phyloP scores from a whole-genome alignment of 1,284 basidiomycete species.

The Microbotryum lychnidis-dioicae region DNA sequence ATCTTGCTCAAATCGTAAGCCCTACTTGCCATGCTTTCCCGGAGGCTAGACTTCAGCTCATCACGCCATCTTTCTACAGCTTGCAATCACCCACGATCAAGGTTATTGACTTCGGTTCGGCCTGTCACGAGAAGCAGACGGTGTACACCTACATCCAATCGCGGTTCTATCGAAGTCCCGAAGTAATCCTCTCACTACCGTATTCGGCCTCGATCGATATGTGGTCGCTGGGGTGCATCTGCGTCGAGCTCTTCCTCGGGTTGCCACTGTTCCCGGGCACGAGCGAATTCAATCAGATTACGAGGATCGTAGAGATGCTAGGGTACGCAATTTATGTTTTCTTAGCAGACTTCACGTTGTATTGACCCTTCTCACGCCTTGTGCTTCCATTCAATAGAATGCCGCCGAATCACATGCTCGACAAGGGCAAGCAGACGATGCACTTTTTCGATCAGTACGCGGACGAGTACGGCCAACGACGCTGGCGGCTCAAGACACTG shows the following conservation, averaged over 20 bases:
- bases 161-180: conserved; percentile 94
- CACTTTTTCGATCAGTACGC: conserved; percentile 83
- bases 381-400: conserved; percentile 45
- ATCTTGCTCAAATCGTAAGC: conserved; percentile 84
- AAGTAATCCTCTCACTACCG: conserved; percentile 88
- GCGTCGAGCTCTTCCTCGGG: conserved; percentile 94
- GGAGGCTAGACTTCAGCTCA: not conserved
- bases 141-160: conserved; percentile 99
- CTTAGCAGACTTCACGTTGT: not conserved
- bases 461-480: conserved; percentile 77
- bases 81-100: conserved; percentile 97
- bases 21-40: not conserved
- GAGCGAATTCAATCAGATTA: conserved; percentile 97
- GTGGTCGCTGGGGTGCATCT: conserved; percentile 93
- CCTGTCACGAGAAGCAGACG: conserved; percentile 96
- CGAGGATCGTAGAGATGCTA: conserved; percentile 95
- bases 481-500: conserved; percentile 78
- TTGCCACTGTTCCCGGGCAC: conserved; percentile 95
- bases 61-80: conserved; percentile 43
- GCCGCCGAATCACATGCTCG: conserved; percentile 88
- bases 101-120: conserved; percentile 98
- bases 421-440: conserved; percentile 86
- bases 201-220: conserved; percentile 92
- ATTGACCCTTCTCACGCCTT: no score
- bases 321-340: conserved; percentile 53